Conservation (phyloP, 1,139 yeast species). For the Saccharomyces pastorianus region DNA sequence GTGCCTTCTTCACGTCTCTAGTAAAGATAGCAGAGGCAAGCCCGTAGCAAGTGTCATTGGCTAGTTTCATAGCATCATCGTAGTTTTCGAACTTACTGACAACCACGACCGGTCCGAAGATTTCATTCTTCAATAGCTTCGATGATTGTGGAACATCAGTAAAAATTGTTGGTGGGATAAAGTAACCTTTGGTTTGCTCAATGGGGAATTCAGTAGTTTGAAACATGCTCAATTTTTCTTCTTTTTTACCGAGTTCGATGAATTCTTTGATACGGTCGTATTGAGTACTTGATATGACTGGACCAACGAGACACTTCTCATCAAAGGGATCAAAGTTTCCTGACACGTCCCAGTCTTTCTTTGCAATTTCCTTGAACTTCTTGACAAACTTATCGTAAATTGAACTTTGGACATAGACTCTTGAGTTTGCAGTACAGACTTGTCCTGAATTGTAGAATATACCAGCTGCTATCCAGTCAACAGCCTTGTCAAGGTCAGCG, state of each 20-base stretch:
- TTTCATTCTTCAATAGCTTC: constrained; percentile 60
- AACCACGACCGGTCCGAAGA: constrained; percentile 91
- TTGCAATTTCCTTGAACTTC: constrained; percentile 42
- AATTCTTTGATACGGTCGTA: constrained; percentile 46
- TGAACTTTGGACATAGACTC: constrained; percentile 65
- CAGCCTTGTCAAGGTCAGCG: constrained; percentile 72
- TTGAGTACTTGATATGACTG: constrained; percentile 63
- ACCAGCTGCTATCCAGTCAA: constrained; percentile 79
- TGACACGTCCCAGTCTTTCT: constrained; percentile 48
- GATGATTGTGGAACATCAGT: constrained; percentile 52
- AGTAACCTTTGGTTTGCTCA: constrained; percentile 43
- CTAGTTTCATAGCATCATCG: constrained; percentile 63
- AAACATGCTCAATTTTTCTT: constrained; percentile 36
- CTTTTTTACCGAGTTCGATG: constrained; percentile 57
- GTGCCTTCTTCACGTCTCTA: constrained; percentile 49
- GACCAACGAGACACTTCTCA: constrained; percentile 58
- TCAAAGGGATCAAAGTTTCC: constrained; percentile 39
- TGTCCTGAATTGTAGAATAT: constrained; percentile 83
- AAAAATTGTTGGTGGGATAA: constrained; percentile 61
- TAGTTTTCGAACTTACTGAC: constrained; percentile 58
- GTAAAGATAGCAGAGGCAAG: constrained; percentile 78
- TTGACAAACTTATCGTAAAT: constrained; percentile 55
- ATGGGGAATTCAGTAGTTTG: constrained; percentile 12
- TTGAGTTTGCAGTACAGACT: constrained; percentile 82
- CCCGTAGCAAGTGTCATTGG: constrained; percentile 70